Conservation (phyloP, 768 basidiomycete genomes). For the Leucocoprinus sp. region DNA sequence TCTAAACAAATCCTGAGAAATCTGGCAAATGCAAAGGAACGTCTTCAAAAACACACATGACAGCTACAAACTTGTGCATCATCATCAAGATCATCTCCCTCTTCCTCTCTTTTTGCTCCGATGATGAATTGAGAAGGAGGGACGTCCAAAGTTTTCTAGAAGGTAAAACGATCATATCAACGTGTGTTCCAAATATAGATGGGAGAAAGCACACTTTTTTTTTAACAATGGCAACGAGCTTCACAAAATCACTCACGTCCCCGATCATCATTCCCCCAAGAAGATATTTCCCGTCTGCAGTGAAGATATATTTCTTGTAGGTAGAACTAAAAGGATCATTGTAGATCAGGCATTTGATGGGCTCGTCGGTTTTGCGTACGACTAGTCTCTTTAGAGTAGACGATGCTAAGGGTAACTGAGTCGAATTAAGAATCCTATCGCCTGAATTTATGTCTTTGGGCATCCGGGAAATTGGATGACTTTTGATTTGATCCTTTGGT, state of each 20-base stretch:
- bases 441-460: not conserved
- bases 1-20: slow-evolving; percentile 23
- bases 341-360: slow-evolving; percentile 56
- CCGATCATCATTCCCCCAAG: slow-evolving; percentile 81
- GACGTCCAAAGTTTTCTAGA: slow-evolving; percentile 61
- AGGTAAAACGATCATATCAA: not conserved
- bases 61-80: slow-evolving; percentile 69
- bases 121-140: slow-evolving; percentile 62
- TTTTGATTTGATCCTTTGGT: not conserved
- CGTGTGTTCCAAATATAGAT: not conserved
- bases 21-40: not conserved
- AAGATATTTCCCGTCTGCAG: slow-evolving; percentile 59
- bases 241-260: slow-evolving; percentile 58
- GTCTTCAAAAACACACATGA: slow-evolving; percentile 29
- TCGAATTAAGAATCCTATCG: not conserved
- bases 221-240: slow-evolving; percentile 61
- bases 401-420: not conserved
- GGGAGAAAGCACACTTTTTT: slow-evolving; percentile 39
- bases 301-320: slow-evolving; percentile 77
- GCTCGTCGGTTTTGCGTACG: slow-evolving; percentile 19
- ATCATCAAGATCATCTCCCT: slow-evolving; percentile 62
- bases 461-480: no score
- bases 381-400: slow-evolving; percentile 1
- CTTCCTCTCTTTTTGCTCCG: slow-evolving; percentile 43
- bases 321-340: slow-evolving; percentile 62